phyloP scores from a whole-genome alignment of 176 grass and related monocot species.

The Elaeis guineensis region DNA sequence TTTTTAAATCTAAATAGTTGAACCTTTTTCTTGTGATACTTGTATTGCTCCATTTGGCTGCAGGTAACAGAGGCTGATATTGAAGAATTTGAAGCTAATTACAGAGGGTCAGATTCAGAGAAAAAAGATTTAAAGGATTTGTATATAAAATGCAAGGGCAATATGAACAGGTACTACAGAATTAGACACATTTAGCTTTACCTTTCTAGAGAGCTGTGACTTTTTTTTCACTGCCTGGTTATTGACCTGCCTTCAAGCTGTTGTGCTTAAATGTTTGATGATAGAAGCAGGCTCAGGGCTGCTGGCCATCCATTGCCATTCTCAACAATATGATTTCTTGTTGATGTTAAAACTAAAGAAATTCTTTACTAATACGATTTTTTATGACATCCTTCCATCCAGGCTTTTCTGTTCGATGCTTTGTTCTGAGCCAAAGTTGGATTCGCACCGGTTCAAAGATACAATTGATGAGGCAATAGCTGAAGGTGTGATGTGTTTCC shows the following conservation, averaged over 20 bases:
- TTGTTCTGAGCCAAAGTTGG: conserved; percentile 86
- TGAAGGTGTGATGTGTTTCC: conserved; percentile 49
- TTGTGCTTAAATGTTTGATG: too few relatives aligned
- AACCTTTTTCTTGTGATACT: neutral
- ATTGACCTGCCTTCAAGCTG: too few relatives aligned
- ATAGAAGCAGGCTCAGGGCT: too few relatives aligned
- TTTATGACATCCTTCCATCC: neutral
- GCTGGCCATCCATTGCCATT: too few relatives aligned
- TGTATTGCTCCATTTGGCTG: neutral
- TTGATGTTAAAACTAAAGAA: too few relatives aligned
- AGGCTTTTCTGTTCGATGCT: conserved; percentile 93
- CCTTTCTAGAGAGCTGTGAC: neutral
- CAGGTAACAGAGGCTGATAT: conserved; percentile 92
- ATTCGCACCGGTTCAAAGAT: conserved; percentile 91
- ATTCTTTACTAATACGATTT: too few relatives aligned
- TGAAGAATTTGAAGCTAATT: conserved; percentile 90
- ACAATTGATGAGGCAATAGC: conserved; percentile 89
- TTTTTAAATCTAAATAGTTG: neutral
- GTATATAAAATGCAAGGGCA: conserved; percentile 66
- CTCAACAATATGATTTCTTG: too few relatives aligned
- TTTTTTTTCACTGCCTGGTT: conserved; percentile 8
- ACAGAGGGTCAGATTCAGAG: conserved; percentile 93
- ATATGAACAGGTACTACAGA: conserved; percentile 69
- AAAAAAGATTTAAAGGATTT: conserved; percentile 89
- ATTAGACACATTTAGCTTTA: neutral